Evolutionary conservation across 2,329 filamentous ascomycete genomes (phyloP), one percentile per base, ranked within the genome.

Genomic region (Fusarium sp.): DNA sequence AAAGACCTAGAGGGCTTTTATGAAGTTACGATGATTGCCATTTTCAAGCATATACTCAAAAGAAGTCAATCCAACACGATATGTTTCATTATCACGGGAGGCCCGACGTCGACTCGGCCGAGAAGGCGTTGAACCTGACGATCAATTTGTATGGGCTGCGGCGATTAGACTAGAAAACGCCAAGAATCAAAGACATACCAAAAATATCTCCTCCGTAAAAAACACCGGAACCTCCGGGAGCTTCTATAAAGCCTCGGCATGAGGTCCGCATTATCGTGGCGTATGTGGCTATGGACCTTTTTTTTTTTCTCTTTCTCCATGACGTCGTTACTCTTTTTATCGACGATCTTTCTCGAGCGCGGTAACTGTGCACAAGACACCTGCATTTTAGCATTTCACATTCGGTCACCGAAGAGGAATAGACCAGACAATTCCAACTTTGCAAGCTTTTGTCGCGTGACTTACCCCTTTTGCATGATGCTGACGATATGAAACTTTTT

Each of bases 321-420:
- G 65, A 72, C 63, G 66, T 70, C 62, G 39, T 45, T 28, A 33
- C 17, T 53, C 37, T 54, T 39, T 19, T 28, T 39, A 13, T 20
- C 20, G 50, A 47, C 39, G 20, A 35, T 45, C 22, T 45, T 43
- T 46, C 45, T 64, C 51, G 30, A n/a, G 46, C 40, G 59, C 48
- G 69, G 71, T 41, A 73, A 71, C 40, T 56, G 61, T 39, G 68
- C 71, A 72, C 71, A 73, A 73, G 71, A 73, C 71, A 70, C 69
- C 19, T 48, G 51, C 62, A 62, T 61, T 22, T 33, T 33, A 33
- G 30, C 30, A 33, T 33, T 33, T 14, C 13, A 10, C 48, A n/a
- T 41, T 73, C 71, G 71, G 71, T 73, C 61, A 69, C 71, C 15
- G 10, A 59, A 71, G 56, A 26, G 71, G 71, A 40, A 63, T 72